Evolutionary conservation across 78 protist genomes (phyloP).

Genomic region (Diacronema lutheri): DNA sequence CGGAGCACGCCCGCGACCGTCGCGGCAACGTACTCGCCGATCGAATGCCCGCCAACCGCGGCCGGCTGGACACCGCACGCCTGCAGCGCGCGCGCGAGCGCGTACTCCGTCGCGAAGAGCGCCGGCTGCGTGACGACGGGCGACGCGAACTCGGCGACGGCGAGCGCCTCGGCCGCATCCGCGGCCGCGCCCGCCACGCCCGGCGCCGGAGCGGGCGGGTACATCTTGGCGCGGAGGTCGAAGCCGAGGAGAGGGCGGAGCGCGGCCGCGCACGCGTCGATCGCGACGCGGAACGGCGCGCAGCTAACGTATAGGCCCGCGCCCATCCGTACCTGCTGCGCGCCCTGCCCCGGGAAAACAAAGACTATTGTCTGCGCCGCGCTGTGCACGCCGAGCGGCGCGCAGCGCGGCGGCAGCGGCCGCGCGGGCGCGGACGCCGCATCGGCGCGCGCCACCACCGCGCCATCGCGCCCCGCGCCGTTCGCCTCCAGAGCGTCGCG

Average conservation of each 20-base stretch:
- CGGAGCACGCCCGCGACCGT: conserved; percentile 7
- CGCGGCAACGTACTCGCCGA: conserved; percentile 45
- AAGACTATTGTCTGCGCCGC: background rate
- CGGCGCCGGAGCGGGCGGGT: background rate
- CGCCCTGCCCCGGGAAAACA: conserved; percentile 42
- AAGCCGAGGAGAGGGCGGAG: conserved; percentile 1
- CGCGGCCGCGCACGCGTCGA: conserved; percentile 5
- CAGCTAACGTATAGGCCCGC: background rate
- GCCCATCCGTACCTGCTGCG: conserved; percentile 25
- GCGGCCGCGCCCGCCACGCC: background rate
- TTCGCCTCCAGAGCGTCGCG: background rate
- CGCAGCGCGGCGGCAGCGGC: no score
- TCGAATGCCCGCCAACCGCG: conserved; percentile 37
- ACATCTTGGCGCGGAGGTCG: conserved; percentile 10
- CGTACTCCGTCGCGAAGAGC: conserved; percentile 29
- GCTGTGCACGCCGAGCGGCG: background rate
- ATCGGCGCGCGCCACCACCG: background rate
- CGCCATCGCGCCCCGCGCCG: background rate
- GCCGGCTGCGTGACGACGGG: conserved; percentile 24
- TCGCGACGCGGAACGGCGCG: background rate
- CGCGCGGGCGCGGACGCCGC: background rate
- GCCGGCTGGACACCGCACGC: background rate
- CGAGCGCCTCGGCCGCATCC: background rate
- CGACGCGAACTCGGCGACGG: background rate
- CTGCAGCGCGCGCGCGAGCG: conserved; percentile 13